Evolutionary conservation across 2,329 filamentous ascomycete genomes (phyloP).

Genomic region (Fusarium drepaniforme): DNA sequence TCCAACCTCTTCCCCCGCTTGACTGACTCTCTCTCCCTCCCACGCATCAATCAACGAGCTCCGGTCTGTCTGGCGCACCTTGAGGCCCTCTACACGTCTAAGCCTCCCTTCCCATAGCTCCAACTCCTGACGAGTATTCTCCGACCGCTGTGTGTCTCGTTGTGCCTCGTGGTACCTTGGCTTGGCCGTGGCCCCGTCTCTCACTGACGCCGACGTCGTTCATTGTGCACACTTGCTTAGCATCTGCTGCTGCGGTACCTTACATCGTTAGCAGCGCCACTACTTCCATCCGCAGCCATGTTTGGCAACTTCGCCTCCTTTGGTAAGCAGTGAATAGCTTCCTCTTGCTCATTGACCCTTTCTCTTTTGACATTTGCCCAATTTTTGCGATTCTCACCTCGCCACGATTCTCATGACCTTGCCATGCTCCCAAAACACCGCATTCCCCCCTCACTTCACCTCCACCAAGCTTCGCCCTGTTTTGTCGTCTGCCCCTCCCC

Average conservation of each 20-base stretch:
- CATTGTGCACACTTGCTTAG: conserved; percentile 16
- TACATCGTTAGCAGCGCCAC: conserved; percentile 37
- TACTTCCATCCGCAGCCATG: conserved; percentile 49
- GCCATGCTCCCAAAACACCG: conserved; percentile 33
- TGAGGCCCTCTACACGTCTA: conserved; percentile 7
- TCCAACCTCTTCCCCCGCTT: conserved; percentile 5
- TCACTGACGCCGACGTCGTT: conserved; percentile 25
- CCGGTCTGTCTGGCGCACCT: conserved; percentile 4
- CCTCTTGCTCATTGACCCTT: conserved; percentile 17
- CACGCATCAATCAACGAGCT: neutral
- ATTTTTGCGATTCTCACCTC: neutral
- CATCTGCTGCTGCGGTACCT: conserved; percentile 26
- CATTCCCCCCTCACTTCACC: conserved; percentile 32
- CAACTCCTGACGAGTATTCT: conserved; percentile 7
- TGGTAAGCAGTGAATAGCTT: conserved; percentile 48
- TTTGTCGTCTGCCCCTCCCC: conserved; percentile 23
- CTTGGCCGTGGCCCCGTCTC: conserved; percentile 8
- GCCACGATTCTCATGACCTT: conserved; percentile 1
- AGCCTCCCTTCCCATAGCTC: neutral
- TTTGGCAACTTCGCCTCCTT: conserved; percentile 57
- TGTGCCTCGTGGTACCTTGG: conserved; percentile 24
- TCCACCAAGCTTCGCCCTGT: conserved; percentile 9
- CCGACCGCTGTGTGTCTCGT: conserved; percentile 19
- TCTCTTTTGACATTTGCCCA: neutral
- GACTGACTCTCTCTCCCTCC: conserved; percentile 9